These are phyloP conservation scores for Priceomyces carsonii DNA, from an alignment of 805 yeast genomes.

Conservation along the genomic window DNA sequence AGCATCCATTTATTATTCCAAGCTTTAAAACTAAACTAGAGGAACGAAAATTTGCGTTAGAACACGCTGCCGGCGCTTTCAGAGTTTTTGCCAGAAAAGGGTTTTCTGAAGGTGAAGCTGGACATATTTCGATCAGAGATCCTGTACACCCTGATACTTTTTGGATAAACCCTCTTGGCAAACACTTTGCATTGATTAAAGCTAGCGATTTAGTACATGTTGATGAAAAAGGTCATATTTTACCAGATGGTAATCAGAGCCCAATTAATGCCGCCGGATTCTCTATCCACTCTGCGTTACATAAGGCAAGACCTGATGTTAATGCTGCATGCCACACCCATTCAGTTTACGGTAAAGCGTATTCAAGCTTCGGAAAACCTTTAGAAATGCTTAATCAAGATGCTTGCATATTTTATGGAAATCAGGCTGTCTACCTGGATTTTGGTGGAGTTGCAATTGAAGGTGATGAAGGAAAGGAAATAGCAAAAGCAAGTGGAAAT, in stretches of 20 bases:
- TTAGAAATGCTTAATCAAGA: conserved; percentile 84
- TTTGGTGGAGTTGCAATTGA: conserved; percentile 76
- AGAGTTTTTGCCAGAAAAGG: conserved; percentile 80
- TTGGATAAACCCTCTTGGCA: conserved; percentile 90
- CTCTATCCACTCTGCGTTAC: conserved; percentile 41
- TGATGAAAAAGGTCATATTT: conserved; percentile 35
- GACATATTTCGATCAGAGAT: conserved; percentile 84
- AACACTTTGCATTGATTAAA: conserved; percentile 57
- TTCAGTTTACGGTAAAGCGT: conserved; percentile 41
- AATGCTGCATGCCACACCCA: conserved; percentile 45
- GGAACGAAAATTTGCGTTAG: conserved; percentile 55
- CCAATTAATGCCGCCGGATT: conserved; percentile 46
- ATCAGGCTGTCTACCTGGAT: conserved; percentile 62
- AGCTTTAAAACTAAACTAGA: conserved; percentile 47
- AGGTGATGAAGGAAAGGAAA: conserved; percentile 28
- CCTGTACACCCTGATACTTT: conserved; percentile 79
- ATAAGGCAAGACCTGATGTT: conserved; percentile 39
- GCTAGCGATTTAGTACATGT: conserved; percentile 43
- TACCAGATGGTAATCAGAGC: conserved; percentile 39
- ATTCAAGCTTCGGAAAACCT: conserved; percentile 34
- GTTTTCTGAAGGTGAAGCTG: conserved; percentile 76
- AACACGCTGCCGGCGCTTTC: conserved; percentile 86
- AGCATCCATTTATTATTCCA: conserved; percentile 54
- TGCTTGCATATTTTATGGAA: conserved; percentile 63
- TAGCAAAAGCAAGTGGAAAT: conserved; percentile 30